Evolutionary conservation across 306 rosid species (phyloP).

Genomic region (Chamaecrista fasciculata): DNA sequence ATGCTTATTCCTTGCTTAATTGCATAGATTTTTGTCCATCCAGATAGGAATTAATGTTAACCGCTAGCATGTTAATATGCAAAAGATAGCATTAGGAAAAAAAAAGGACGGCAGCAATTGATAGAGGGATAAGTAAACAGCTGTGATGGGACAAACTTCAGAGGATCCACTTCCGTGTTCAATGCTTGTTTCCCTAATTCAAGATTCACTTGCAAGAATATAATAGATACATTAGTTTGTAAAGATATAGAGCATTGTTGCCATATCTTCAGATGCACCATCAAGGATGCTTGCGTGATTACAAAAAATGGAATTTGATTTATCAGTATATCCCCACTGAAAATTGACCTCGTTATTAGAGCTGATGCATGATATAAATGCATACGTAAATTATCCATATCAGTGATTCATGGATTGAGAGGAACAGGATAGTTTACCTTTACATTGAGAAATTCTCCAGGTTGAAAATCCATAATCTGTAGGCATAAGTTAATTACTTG

Average conservation of each 20-base stretch:
- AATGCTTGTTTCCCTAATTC: background rate
- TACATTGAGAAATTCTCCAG: constrained; percentile 87
- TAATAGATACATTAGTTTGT: background rate
- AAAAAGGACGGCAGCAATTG: too few relatives aligned
- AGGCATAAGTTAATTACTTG: constrained; percentile 27
- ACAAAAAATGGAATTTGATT: background rate
- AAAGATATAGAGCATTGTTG: background rate
- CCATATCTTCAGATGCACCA: background rate
- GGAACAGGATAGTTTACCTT: constrained; percentile 54
- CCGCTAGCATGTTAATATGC: too few relatives aligned
- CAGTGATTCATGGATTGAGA: background rate
- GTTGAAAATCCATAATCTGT: constrained; percentile 97
- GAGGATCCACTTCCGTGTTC: too few relatives aligned
- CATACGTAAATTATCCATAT: constrained; percentile 8
- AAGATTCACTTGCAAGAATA: background rate
- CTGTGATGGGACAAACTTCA: too few relatives aligned
- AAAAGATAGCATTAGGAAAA: too few relatives aligned
- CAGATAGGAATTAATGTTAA: background rate
- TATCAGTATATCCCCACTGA: constrained; percentile 10
- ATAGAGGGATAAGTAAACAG: too few relatives aligned
- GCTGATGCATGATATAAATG: background rate
- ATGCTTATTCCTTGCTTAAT: background rate
- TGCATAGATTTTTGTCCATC: background rate
- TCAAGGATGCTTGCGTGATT: background rate
- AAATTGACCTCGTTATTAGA: background rate